phyloP scores from a whole-genome alignment of 805 yeast genomes.

The Starmera amethionina region DNA sequence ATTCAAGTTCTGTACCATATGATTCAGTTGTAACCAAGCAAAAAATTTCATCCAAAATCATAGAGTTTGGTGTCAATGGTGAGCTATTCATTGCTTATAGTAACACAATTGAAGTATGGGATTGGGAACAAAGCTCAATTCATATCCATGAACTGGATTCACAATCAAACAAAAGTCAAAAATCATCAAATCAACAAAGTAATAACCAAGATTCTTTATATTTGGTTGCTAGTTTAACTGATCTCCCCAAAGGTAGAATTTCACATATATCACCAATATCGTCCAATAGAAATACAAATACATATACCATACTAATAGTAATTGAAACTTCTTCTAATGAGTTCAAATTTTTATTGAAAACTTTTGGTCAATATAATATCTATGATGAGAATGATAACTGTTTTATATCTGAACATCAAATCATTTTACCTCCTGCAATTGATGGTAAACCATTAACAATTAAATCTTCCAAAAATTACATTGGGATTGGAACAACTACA shows the following conservation, averaged over 20 bases:
- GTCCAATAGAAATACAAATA: slow-evolving; percentile 12
- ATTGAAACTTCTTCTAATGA: slow-evolving; percentile 5
- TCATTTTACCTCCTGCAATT: slow-evolving; percentile 19
- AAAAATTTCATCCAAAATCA: slow-evolving; percentile 1
- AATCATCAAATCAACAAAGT: no score
- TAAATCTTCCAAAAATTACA: slow-evolving; percentile 11
- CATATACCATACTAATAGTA: slow-evolving; percentile 13
- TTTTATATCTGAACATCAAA: not conserved
- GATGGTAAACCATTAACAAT: slow-evolving; percentile 17
- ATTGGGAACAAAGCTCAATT: slow-evolving; percentile 23
- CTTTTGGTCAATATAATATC: slow-evolving; percentile 13
- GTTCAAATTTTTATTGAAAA: slow-evolving; percentile 3
- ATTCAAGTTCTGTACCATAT: not conserved
- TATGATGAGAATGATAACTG: slow-evolving; percentile 3
- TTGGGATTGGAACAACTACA: slow-evolving; percentile 19
- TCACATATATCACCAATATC: slow-evolving; percentile 17
- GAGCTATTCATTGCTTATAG: slow-evolving; percentile 23
- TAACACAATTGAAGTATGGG: slow-evolving; percentile 28
- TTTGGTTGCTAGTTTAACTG: slow-evolving; percentile 17
- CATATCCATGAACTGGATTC: slow-evolving; percentile 1
- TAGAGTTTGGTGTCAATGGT: slow-evolving; percentile 28
- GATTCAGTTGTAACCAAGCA: not conserved
- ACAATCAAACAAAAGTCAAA: not conserved
- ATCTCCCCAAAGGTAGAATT: slow-evolving; percentile 9
- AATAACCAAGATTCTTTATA: slow-evolving; percentile 6